Evolutionary conservation across 2,329 filamentous ascomycete genomes (phyloP).

Genomic region (Neofusicoccum cordaticola): DNA sequence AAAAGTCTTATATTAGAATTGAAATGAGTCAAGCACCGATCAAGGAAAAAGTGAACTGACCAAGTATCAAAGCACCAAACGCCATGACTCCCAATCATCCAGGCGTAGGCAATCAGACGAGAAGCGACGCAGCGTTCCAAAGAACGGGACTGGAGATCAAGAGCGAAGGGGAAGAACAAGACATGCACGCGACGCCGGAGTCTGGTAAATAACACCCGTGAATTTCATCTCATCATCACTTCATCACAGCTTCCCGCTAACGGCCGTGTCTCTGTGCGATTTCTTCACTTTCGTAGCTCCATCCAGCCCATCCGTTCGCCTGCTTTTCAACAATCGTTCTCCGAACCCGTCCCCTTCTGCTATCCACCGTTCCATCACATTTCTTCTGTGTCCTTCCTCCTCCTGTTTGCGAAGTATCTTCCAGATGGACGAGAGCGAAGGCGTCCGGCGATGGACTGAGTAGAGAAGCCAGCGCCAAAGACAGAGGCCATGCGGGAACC

Average conservation of each 20-base stretch:
- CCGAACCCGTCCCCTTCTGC: not conserved
- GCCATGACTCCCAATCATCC: not conserved
- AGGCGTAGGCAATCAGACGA: not conserved
- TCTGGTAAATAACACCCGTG: constrained; percentile 13
- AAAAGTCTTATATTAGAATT: not conserved
- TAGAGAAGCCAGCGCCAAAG: not conserved
- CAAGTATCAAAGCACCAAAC: not conserved
- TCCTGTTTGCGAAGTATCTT: not conserved
- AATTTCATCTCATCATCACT: constrained; percentile 15
- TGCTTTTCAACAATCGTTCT: not conserved
- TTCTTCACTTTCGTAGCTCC: not conserved
- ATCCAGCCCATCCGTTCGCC: not conserved
- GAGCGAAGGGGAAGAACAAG: not conserved
- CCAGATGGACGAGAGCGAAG: not conserved
- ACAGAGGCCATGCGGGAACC: constrained; percentile 5
- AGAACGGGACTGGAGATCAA: not conserved
- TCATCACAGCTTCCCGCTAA: constrained; percentile 14
- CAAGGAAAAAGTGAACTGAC: not conserved
- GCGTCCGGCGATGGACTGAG: not conserved
- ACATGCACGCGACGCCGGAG: constrained; percentile 7
- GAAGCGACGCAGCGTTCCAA: not conserved
- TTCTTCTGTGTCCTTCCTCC: not conserved
- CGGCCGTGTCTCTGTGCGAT: constrained; percentile 3
- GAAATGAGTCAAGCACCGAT: not conserved
- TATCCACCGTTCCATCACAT: not conserved